Conservation (phyloP, 2,329 filamentous ascomycete genomes). For the Alternaria arbusti region DNA sequence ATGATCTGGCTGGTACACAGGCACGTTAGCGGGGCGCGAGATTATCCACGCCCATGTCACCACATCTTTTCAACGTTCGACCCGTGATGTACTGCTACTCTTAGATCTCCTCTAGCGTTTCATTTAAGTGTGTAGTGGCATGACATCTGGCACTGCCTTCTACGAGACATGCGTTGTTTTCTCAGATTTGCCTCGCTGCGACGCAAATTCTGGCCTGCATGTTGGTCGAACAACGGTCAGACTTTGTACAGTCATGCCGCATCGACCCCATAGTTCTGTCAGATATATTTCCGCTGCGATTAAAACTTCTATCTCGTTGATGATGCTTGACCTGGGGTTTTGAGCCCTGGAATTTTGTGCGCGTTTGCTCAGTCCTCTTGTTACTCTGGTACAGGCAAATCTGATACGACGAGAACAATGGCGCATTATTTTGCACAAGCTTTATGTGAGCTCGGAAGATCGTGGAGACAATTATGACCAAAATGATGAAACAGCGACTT, state of each 20-base stretch:
- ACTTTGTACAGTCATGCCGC: no score
- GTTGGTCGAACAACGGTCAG: no score
- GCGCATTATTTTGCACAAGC: background rate
- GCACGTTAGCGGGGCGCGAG: background rate
- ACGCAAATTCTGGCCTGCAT: no score
- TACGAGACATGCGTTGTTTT: background rate
- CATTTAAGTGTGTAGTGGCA: background rate
- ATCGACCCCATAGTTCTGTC: background rate
- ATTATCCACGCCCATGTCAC: background rate
- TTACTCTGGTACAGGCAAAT: background rate
- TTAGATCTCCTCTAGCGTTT: background rate
- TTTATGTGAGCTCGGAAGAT: background rate
- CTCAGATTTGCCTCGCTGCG: background rate
- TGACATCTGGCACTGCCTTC: background rate
- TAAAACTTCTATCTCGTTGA: background rate
- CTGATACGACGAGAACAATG: background rate
- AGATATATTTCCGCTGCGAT: background rate
- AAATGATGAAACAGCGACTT: background rate
- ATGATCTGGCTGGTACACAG: background rate
- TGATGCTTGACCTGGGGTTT: background rate
- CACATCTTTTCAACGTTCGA: background rate
- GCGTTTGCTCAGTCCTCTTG: background rate
- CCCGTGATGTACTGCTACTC: background rate
- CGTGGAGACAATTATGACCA: background rate
- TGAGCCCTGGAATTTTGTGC: background rate